These are phyloP conservation scores for Boletus smithii DNA, from an alignment of 1,284 basidiomycete genomes.

Conservation along the genomic window DNA sequence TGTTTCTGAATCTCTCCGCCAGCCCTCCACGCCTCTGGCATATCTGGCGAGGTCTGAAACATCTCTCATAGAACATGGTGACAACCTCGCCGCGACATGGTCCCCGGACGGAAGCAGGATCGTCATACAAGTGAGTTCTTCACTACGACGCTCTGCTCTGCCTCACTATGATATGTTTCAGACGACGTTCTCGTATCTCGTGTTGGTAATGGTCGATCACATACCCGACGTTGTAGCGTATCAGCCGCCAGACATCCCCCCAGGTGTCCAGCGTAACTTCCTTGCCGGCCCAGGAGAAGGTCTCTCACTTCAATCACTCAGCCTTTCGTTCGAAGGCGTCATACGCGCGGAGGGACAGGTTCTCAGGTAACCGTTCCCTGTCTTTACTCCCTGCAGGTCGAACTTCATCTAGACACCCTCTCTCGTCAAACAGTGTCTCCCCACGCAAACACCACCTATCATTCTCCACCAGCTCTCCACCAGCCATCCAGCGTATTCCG, in stretches of 20 bases:
- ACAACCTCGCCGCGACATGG: slow-evolving; percentile 74
- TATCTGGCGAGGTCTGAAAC: slow-evolving; percentile 70
- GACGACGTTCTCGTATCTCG: slow-evolving; percentile 78
- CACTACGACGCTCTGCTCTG: slow-evolving; percentile 2
- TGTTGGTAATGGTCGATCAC: slow-evolving; percentile 69
- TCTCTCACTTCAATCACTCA: slow-evolving; percentile 58
- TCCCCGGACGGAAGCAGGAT: slow-evolving; percentile 74
- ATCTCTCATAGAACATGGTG: slow-evolving; percentile 79
- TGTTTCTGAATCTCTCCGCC: slow-evolving; percentile 7
- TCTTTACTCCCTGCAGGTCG: slow-evolving; percentile 1
- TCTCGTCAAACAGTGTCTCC: slow-evolving; percentile 54
- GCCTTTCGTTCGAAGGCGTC: slow-evolving; percentile 77
- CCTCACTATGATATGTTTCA: slow-evolving; percentile 27
- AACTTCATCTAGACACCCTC: not conserved
- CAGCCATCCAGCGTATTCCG: slow-evolving; percentile 73
- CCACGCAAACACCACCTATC: slow-evolving; percentile 64
- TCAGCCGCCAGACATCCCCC: slow-evolving; percentile 48
- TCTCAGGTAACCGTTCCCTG: slow-evolving; percentile 47
- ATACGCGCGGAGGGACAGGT: slow-evolving; percentile 75
- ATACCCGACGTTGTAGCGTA: slow-evolving; percentile 56
- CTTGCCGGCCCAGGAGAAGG: slow-evolving; percentile 78
- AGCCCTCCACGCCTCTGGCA: slow-evolving; percentile 81
- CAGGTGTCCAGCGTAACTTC: slow-evolving; percentile 62
- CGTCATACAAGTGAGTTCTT: slow-evolving; percentile 66
- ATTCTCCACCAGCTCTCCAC: slow-evolving; percentile 69